Evolutionary conservation across 148 eudicot species (phyloP).

Genomic region (Persicaria tinctoria): DNA sequence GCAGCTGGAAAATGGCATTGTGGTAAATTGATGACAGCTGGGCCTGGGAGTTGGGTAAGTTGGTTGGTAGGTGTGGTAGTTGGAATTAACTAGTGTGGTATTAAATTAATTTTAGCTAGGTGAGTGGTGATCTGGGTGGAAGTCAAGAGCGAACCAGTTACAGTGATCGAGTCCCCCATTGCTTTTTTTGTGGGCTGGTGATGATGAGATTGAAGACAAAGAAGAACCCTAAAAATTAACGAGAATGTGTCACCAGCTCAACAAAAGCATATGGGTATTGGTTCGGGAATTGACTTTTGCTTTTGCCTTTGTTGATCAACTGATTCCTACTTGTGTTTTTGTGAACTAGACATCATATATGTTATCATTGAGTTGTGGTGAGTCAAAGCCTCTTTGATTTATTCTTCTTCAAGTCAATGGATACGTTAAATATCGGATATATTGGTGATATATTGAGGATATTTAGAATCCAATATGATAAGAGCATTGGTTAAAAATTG

Average conservation of each 20-base stretch:
- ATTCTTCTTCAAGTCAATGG: not conserved
- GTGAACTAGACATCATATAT: not conserved
- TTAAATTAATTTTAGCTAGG: not conserved
- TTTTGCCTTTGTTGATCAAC: constrained; percentile 13
- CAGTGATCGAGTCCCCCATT: constrained; percentile 35
- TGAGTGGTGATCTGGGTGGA: constrained; percentile 25
- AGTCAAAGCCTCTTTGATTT: not conserved
- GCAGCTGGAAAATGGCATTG: not conserved
- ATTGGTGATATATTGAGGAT: no score
- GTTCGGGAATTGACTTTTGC: constrained; percentile 99
- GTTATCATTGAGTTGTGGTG: not conserved
- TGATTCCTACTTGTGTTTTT: not conserved
- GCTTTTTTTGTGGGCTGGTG: constrained; percentile 13
- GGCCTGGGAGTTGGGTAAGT: not conserved
- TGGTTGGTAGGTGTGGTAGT: constrained; percentile 2
- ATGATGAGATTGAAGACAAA: not conserved
- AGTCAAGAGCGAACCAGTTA: constrained; percentile 99
- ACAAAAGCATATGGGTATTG: constrained; percentile 37
- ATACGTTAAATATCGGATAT: no score
- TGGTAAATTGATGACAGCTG: not conserved
- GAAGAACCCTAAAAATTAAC: not conserved
- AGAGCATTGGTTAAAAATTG: no score
- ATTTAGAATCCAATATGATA: no score
- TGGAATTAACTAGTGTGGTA: not conserved
- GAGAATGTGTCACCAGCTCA: not conserved